Evolutionary conservation across 768 basidiomycete genomes (phyloP), one percentile per base, ranked within the genome.

Genomic region (Phylloporus arenicola): DNA sequence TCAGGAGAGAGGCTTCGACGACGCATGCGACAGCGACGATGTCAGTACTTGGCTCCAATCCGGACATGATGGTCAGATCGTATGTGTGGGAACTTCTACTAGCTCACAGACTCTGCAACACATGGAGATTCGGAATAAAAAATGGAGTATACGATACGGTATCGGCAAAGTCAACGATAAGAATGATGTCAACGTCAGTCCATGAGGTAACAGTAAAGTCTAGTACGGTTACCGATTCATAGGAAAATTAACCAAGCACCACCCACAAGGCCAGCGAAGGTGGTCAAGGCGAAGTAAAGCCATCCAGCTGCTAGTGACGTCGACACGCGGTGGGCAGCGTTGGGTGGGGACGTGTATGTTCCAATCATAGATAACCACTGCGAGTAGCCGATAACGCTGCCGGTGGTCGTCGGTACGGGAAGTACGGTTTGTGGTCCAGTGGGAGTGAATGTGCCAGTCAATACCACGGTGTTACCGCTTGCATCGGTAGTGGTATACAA

Each of bases 1-100:
- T 69, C 4, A 72, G 57, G 2, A 79, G 64, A 6, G 86, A 85
- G 1, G 81, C 75, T 45, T 87, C 85, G 51, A 82, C 71, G 47
- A 87, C 76, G 49, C 80, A 74, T 0, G 76, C 79, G 27, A 86
- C 65, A 16, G 82, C 80, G 43, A 72, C 57, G 40, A 72, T 54
- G 53, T 72, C 70, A 22, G 31, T 31, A 16, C 31, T 38, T 35
- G 37, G 4, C n/a, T 67, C 67, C 19, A 45, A 45, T 22, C 27
- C 37, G 19, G 64, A 62, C 64, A 66, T 65, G 50, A 12, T n/a
- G 11, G 12, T n/a, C n/a, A n/a, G 10, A 11, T 6, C 17, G 44
- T 25, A 10, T 22, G 13, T 40, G 43, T 51, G 53, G 47, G 48
- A 50, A 59, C 30, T n/a, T n/a, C n/a, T n/a, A n/a, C n/a, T n/a